Conservation (phyloP, 495 filamentous ascomycete species). For the Friedmanniomyces simplex region DNA sequence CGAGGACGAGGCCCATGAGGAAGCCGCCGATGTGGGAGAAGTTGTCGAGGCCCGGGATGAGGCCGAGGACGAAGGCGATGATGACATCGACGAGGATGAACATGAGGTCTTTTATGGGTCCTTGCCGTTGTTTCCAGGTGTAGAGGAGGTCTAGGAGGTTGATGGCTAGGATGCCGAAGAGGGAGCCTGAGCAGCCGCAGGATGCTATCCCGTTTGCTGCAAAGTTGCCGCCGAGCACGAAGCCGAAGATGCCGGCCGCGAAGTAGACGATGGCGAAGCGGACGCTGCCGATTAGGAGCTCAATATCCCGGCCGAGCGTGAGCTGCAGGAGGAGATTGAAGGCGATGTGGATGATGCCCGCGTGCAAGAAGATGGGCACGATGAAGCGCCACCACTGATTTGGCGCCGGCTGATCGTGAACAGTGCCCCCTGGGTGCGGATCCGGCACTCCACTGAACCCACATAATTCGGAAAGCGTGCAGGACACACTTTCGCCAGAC, state of each 20-base stretch:
- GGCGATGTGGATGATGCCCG: constrained; percentile 82
- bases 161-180: constrained; percentile 88
- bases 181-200: constrained; percentile 74
- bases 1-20: constrained; percentile 79
- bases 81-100: constrained; percentile 76
- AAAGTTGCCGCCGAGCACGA: constrained; percentile 90
- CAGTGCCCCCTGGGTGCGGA: constrained; percentile 35
- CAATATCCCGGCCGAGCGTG: constrained; percentile 81
- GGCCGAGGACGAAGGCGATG: constrained; percentile 84
- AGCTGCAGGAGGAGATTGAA: constrained; percentile 92
- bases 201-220: constrained; percentile 69
- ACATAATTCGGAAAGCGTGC: constrained; percentile 67
- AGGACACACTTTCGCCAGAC: constrained; percentile 35
- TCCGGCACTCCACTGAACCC: constrained; percentile 66
- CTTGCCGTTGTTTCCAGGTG: constrained; percentile 67
- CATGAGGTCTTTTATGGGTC: constrained; percentile 66
- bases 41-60: constrained; percentile 90
- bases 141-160: constrained; percentile 83
- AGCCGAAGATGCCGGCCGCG: constrained; percentile 86
- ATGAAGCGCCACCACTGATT: constrained; percentile 98
- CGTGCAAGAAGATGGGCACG: constrained; percentile 87
- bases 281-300: constrained; percentile 71
- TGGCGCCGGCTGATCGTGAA: constrained; percentile 47
- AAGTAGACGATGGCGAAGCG: constrained; percentile 85
- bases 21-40: constrained; percentile 97